These are phyloP conservation scores for Gossypioides kirkii DNA, from an alignment of 345 rosid genomes.

Conservation along the genomic window DNA sequence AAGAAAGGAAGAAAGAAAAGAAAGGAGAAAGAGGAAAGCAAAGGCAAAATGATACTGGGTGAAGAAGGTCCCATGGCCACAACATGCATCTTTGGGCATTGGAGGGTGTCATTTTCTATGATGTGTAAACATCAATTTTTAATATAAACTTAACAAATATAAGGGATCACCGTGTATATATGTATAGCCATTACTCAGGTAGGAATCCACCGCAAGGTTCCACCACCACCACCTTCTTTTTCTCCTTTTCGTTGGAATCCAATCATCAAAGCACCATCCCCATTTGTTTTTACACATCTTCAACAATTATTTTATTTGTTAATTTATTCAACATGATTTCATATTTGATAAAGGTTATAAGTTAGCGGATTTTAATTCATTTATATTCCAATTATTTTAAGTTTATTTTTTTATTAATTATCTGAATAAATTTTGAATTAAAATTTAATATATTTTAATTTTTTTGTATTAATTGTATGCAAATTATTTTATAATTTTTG, in stretches of 20 bases:
- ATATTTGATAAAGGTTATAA: neutral
- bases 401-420: too few species aligned
- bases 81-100: neutral
- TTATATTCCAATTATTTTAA: too few species aligned
- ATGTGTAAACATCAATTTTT: neutral
- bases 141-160: neutral
- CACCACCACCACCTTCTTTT: neutral
- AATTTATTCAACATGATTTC: neutral
- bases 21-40: neutral
- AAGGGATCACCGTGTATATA: neutral
- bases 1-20: neutral
- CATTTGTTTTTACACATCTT: slow-evolving; percentile 6
- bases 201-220: slow-evolving; percentile 9
- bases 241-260: slow-evolving; percentile 12
- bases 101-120: slow-evolving; percentile 10
- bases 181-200: neutral
- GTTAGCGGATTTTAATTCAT: too few species aligned
- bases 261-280: slow-evolving; percentile 15
- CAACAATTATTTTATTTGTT: neutral
- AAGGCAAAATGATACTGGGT: neutral
- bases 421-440: neutral
- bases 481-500: too few species aligned
- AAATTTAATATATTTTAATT: too few species aligned
- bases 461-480: too few species aligned
- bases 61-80: neutral